Percentiles rank a stretch among this genome's conserved stretches.
Conservation (phyloP, 176 grass and related monocot species). For the Eleusine coracana region DNA sequence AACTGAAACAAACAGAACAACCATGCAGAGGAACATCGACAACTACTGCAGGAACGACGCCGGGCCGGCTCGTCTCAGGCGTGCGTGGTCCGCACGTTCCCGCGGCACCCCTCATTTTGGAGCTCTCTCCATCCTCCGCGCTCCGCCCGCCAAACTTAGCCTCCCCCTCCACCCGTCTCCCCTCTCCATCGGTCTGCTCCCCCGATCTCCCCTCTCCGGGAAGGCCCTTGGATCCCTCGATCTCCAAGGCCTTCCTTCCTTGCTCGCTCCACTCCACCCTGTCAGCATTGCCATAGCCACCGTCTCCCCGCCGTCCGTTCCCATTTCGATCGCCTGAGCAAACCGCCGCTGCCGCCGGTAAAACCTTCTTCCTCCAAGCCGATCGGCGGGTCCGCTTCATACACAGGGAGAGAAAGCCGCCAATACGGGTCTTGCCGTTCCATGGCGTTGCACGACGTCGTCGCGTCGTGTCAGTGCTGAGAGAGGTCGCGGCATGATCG, state of each 20-base stretch:
- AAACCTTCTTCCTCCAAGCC: background rate
- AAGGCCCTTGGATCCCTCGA: conserved; percentile 55
- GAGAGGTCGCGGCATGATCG: conserved; percentile 16
- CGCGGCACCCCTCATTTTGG: conserved; percentile 20
- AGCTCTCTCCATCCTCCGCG: background rate
- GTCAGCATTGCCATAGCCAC: background rate
- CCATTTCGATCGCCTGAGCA: conserved; percentile 1
- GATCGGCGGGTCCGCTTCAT: background rate
- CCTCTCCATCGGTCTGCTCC: conserved; percentile 48
- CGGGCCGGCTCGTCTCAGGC: background rate
- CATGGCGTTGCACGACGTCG: conserved; percentile 38
- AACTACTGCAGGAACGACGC: background rate
- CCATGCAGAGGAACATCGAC: conserved; percentile 1
- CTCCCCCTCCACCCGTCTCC: conserved; percentile 24
- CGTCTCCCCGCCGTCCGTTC: background rate
- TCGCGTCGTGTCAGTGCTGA: conserved; percentile 39
- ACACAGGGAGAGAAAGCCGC: background rate
- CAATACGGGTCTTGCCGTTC: no score
- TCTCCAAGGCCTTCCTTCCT: conserved; percentile 61
- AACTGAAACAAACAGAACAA: background rate
- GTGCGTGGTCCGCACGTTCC: conserved; percentile 46
- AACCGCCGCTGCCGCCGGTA: background rate
- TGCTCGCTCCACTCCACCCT: background rate
- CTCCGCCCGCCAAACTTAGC: conserved; percentile 40
- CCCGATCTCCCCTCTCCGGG: conserved; percentile 39